Base-by-base conservation (phyloP, 148 eudicot species). In the Agrostemma githago region DNA sequence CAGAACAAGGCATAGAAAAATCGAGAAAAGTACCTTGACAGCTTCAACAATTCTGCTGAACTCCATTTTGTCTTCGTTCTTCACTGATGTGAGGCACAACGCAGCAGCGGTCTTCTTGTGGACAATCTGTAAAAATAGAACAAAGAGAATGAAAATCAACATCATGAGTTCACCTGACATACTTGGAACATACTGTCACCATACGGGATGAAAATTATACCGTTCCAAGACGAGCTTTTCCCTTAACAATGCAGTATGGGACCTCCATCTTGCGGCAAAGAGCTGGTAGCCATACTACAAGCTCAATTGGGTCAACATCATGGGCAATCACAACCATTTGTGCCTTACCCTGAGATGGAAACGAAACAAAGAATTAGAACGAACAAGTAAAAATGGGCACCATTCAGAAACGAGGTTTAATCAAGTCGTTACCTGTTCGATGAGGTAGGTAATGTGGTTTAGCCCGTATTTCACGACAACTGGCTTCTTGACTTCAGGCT, bases 181-280 rank as follows among this genome's bases (percentile, higher is more conserved):
- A 17, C 26, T 16, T 0, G 44, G 59, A 56, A 21, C 10, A 26
- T 41, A 51, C 10, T 5, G 72, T 2, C 4, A n/a, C 19, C 38
- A 76, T 2, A 59, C 1, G 26, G 15, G 6, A 41, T 5, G 15
- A 42, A 26, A 42, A 34, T 58, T 70, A 79, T 82, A 89, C 94
- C 43, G 96, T 81, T 84, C 98, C 98, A 42, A 93, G 81, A 40
- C 98, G 85, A 39, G 98, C 88, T 70, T 93, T 93, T 6, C 98
- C 98, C 88, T 93, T 93, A 11, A 93, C 96, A 76, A 93, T 91
- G 81, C 94, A 90, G 87, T 93, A 93, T 1, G 98, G 98, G 56
- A 93, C 88, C 60, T 93, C 96, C 96, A 93, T 90, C 80, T 93
- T 93, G 71, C 94, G 86, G 87, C 98, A 93, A 44, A 93, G 73